A percentile compares a stretch with the other conserved stretches of the same genome.
Conservation (phyloP, 225 moss, liverwort and hornwort genomes). For the Marchantia polymorpha region DNA sequence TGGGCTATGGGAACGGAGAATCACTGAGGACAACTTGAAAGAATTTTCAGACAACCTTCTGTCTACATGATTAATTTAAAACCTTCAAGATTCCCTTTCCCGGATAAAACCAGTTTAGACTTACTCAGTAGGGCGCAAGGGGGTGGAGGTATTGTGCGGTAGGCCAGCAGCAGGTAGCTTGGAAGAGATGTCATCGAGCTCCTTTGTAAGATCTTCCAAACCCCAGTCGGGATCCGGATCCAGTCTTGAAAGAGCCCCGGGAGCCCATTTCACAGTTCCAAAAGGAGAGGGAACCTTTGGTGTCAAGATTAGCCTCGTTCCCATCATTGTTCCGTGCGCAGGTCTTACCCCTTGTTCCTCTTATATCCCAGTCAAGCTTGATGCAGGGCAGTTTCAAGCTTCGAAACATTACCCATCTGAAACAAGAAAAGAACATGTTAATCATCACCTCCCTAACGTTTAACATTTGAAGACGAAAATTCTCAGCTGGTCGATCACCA, state of each 20-base stretch:
- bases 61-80: no score
- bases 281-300: constrained; percentile 32
- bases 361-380: no score
- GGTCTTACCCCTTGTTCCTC: no score
- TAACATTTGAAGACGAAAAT: no score
- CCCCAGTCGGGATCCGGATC: constrained; percentile 83
- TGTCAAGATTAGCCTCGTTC: constrained; percentile 31
- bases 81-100: no score
- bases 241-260: constrained; percentile 45
- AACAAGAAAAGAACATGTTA: no score
- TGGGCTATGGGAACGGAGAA: no score
- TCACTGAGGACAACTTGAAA: neutral
- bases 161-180: constrained; percentile 7
- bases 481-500: no score
- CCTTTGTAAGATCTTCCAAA: constrained; percentile 56
- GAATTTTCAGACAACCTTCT: neutral
- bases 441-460: no score
- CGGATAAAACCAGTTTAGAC: neutral
- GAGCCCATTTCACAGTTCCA: constrained; percentile 31
- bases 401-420: no score
- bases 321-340: neutral
- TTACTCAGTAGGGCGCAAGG: constrained; percentile 25
- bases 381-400: no score
- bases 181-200: constrained; percentile 61
- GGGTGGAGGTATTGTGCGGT: neutral